Base-by-base conservation (phyloP, 257 asterid genomes). In the Solanum sejunctum region DNA sequence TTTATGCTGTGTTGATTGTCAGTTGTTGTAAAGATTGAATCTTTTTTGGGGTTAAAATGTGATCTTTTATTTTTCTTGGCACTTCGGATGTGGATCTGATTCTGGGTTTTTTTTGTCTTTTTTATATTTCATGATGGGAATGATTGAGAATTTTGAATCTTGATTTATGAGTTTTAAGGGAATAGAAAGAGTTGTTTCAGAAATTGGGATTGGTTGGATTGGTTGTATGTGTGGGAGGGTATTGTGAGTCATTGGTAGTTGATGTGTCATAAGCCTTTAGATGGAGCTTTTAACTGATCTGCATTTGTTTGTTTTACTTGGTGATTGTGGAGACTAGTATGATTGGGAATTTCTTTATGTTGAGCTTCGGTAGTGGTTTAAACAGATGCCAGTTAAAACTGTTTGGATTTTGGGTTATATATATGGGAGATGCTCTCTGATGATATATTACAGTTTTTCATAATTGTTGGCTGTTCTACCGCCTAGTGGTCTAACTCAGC, bases 311-410 rank as follows among this genome's bases (percentile, higher is more conserved):
- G 75, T 75, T 85, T 18, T 71, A 83, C 45, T 88, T 80, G 78
- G 87, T 83, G 84, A 39, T 88, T 88, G 61, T 82, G 54, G 80
- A 77, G 16, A 51, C 47, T 51, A 63, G 82, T 20, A 51, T 77
- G 82, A 77, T 77, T 77, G 45, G n/a, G 63, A 28, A 49, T 75
- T 75, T 51, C 63, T 58, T 82, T 81, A 58, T 81, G 75, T 85
- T 81, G 75, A 88, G 92, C 85, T 85, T 28, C 63, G 55, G 69
- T 73, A 79, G 87, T 82, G 88, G 84, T 80, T 73, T 87, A 80
- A 57, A 84, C 86, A 79, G 60, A 91, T 91, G 91, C 91, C 81
- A 86, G 84, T 89, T 86, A 92, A 88, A 84, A 77, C 80, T 58
- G 58, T 84, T 86, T 87, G 93, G 92, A 79, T 90, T 88, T 85